phyloP scores from a whole-genome alignment of 2,329 filamentous ascomycete genomes.

The Microcyclosporella mali region DNA sequence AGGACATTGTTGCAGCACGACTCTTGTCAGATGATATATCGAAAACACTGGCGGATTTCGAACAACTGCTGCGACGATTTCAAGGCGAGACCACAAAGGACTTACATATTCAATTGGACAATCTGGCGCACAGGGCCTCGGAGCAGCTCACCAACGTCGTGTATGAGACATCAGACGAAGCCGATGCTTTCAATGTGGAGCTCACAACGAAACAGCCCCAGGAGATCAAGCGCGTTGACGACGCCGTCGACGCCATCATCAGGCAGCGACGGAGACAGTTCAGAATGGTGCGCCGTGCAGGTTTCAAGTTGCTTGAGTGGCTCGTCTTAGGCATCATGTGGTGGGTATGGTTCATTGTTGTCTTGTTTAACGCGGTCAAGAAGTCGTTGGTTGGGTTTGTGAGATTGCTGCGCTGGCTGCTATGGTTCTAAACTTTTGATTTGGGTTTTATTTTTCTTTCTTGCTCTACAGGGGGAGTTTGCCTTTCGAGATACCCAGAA shows the following conservation, averaged over 20 bases:
- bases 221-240: constrained; percentile 71
- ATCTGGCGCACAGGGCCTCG: constrained; percentile 42
- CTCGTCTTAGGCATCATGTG: constrained; percentile 82
- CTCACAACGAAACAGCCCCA: constrained; percentile 71
- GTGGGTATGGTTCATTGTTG: constrained; percentile 87
- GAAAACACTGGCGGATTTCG: constrained; percentile 34
- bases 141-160: constrained; percentile 54
- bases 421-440: constrained; percentile 59
- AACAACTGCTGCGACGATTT: constrained; percentile 48
- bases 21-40: constrained; percentile 45
- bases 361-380: constrained; percentile 61
- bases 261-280: constrained; percentile 67
- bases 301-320: constrained; percentile 85
- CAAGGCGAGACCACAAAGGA: constrained; percentile 40
- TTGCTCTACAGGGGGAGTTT: neutral
- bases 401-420: constrained; percentile 65
- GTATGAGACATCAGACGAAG: constrained; percentile 65
- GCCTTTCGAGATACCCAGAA: constrained; percentile 1
- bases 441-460: neutral
- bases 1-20: constrained; percentile 49
- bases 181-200: constrained; percentile 70
- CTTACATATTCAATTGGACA: constrained; percentile 40
- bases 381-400: constrained; percentile 57
- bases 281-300: constrained; percentile 66
- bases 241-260: constrained; percentile 63